phyloP scores from a whole-genome alignment of 148 eudicot genomes.

The Linanthus parryae region DNA sequence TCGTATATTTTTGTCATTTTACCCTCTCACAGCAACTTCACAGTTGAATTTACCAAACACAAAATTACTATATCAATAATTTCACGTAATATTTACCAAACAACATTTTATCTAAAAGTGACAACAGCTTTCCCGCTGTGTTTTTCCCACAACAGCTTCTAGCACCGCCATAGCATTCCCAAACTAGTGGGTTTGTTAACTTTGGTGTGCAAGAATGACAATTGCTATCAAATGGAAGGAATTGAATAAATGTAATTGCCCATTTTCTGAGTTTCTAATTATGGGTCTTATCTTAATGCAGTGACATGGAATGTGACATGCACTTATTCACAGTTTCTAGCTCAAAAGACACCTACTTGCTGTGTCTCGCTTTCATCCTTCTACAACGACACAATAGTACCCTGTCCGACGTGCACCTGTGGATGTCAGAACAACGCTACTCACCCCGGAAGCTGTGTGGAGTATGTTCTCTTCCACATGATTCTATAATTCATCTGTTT shows the following conservation, averaged over 20 bases:
- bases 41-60: too few relatives aligned
- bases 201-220: neutral
- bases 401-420: conserved; percentile 60
- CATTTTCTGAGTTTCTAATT: neutral
- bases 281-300: conserved; percentile 17
- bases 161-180: neutral
- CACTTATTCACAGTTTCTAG: conserved; percentile 54
- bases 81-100: too few relatives aligned
- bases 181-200: neutral
- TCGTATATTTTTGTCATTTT: too few relatives aligned
- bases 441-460: conserved; percentile 45
- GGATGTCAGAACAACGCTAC: conserved; percentile 50
- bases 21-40: too few relatives aligned
- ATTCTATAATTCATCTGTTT: conserved; percentile 2
- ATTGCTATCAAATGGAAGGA: neutral
- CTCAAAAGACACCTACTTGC: conserved; percentile 52
- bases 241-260: neutral
- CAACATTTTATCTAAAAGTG: too few relatives aligned
- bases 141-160: neutral
- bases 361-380: conserved; percentile 61
- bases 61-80: too few relatives aligned
- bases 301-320: conserved; percentile 79
- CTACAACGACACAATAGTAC: conserved; percentile 55
- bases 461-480: conserved; percentile 25
- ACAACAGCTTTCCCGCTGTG: neutral